These are phyloP conservation scores for Boletus tylopilopsis DNA, from an alignment of 768 basidiomycete species.

Conservation along the genomic window DNA sequence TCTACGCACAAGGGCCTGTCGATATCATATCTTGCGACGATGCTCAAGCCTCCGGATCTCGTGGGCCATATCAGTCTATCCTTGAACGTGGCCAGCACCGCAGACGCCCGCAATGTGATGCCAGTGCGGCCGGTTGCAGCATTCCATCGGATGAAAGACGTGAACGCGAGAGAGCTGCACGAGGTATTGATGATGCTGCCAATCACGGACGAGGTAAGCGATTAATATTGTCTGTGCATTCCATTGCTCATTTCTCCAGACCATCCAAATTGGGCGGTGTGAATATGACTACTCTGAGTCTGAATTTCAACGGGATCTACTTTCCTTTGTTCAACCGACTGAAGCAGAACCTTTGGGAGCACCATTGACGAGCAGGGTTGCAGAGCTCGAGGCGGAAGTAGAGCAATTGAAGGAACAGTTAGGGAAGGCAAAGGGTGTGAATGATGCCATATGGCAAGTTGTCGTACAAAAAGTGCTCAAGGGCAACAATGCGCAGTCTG, in stretches of 20 bases:
- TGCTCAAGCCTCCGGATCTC: conserved; percentile 86
- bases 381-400: conserved; percentile 73
- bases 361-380: conserved; percentile 52
- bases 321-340: conserved; percentile 55
- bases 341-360: conserved; percentile 25
- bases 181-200: conserved; percentile 66
- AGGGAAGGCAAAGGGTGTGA: conserved; percentile 83
- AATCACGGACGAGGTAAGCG: conserved; percentile 39
- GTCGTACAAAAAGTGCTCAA: conserved; percentile 63
- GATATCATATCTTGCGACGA: conserved; percentile 70
- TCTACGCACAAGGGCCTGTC: conserved; percentile 62
- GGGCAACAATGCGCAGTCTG: neutral
- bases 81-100: conserved; percentile 33
- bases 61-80: conserved; percentile 71
- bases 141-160: conserved; percentile 72
- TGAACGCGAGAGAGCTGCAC: conserved; percentile 62
- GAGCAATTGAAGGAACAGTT: conserved; percentile 63
- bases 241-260: conserved; percentile 9
- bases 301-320: conserved; percentile 63
- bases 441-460: conserved; percentile 91
- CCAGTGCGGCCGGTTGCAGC: conserved; percentile 63
- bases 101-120: conserved; percentile 50
- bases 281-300: conserved; percentile 43
- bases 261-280: conserved; percentile 11
- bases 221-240: neutral